phyloP scores from a whole-genome alignment of 345 rosid genomes.

The Geranium brycei region DNA sequence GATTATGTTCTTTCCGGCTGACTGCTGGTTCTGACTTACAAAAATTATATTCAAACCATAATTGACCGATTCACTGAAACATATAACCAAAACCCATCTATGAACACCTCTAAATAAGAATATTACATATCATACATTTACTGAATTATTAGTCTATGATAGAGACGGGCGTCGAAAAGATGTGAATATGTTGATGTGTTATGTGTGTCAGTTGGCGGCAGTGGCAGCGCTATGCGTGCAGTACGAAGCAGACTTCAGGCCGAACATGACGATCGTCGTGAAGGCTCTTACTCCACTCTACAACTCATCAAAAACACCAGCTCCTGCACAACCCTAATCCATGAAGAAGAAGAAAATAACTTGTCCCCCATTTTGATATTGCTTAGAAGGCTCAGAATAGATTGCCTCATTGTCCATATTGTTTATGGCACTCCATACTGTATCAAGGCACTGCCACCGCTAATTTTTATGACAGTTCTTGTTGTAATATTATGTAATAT shows the following conservation, averaged over 20 bases:
- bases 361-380: not conserved
- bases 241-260: not conserved
- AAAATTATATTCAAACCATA: too few relatives aligned
- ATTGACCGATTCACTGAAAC: too few relatives aligned
- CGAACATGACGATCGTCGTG: not conserved
- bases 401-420: not conserved
- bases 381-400: not conserved
- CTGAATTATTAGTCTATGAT: too few relatives aligned
- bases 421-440: conserved; percentile 1
- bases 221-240: not conserved
- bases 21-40: too few relatives aligned
- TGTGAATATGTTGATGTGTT: not conserved
- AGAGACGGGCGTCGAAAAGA: too few relatives aligned
- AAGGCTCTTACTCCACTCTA: not conserved
- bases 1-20: too few relatives aligned
- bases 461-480: not conserved
- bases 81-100: too few relatives aligned
- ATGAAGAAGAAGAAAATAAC: not conserved
- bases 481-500: not conserved
- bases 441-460: not conserved
- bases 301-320: not conserved
- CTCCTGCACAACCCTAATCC: not conserved
- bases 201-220: not conserved
- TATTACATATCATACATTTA: too few relatives aligned
- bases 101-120: too few relatives aligned